Evolutionary conservation across 768 basidiomycete genomes (phyloP).

Genomic region (Hygrocybe punicea): DNA sequence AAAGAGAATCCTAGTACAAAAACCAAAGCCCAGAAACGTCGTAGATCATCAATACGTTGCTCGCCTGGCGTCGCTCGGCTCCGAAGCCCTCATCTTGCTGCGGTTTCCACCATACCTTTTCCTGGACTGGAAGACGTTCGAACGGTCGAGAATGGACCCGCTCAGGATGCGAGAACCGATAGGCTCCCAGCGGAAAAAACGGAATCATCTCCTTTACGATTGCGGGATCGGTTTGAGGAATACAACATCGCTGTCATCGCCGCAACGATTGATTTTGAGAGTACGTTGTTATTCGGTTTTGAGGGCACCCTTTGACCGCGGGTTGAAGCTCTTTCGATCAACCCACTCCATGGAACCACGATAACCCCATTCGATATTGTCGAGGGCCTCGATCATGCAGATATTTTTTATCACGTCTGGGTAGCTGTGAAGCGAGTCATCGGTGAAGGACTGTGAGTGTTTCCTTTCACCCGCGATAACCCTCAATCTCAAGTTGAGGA

Average conservation of each 20-base stretch:
- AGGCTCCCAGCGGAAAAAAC: neutral
- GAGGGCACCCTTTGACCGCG: neutral
- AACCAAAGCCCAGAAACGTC: no score
- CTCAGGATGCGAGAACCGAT: no score
- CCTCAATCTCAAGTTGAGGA: neutral
- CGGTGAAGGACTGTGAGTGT: conserved; percentile 14
- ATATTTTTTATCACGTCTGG: conserved; percentile 32
- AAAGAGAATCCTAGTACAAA: no score
- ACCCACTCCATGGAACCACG: conserved; percentile 29
- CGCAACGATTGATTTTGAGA: conserved; percentile 43
- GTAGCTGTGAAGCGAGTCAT: conserved; percentile 29
- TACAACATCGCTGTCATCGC: conserved; percentile 39
- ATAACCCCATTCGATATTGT: conserved; percentile 20
- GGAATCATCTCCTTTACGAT: neutral
- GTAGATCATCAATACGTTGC: no score
- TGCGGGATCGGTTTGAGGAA: conserved; percentile 16
- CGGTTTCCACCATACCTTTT: no score
- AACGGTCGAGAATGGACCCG: no score
- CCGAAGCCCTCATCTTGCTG: no score
- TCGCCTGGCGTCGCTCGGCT: no score
- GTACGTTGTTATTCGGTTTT: conserved; percentile 31
- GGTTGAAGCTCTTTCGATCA: conserved; percentile 19
- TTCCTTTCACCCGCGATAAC: neutral
- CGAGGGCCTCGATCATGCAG: conserved; percentile 13
- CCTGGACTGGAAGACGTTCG: no score